Evolutionary conservation across 1,139 yeast genomes (phyloP).

Genomic region (Geotrichum phurueaensis): DNA sequence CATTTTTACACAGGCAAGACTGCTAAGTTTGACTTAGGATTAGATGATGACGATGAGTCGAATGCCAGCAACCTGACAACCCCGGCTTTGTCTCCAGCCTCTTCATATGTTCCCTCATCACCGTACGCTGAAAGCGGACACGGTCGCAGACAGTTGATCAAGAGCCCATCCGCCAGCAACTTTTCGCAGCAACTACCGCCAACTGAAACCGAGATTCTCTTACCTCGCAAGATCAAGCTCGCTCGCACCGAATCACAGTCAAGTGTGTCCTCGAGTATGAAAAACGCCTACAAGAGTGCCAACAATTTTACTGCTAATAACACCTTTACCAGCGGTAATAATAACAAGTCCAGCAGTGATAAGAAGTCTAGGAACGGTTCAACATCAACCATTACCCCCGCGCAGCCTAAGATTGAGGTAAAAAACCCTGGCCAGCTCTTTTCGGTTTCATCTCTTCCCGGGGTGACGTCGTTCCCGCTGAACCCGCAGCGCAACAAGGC

Average conservation of each 20-base stretch:
- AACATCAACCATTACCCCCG: not conserved
- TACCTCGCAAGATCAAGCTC: conserved; percentile 24
- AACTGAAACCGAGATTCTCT: conserved; percentile 17
- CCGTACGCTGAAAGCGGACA: conserved; percentile 5
- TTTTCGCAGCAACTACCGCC: conserved; percentile 2
- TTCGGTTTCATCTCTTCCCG: conserved; percentile 9
- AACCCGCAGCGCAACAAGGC: conserved; percentile 3
- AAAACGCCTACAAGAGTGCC: conserved; percentile 1
- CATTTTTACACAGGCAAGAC: conserved; percentile 7
- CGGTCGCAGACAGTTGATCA: not conserved
- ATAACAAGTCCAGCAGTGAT: not conserved
- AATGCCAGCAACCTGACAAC: conserved; percentile 21
- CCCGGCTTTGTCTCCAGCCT: conserved; percentile 26
- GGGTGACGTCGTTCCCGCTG: not conserved
- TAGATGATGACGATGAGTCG: conserved; percentile 21
- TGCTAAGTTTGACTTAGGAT: conserved; percentile 26
- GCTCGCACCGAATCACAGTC: conserved; percentile 28
- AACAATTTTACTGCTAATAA: not conserved
- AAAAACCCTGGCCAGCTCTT: conserved; percentile 15
- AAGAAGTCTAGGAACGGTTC: not conserved
- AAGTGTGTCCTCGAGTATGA: conserved; percentile 23
- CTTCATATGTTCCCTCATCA: conserved; percentile 16
- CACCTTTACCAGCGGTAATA: conserved; percentile 8
- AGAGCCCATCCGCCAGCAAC: conserved; percentile 6
- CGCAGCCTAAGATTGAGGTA: not conserved